Evolutionary conservation across 164 flowering plant species (phyloP).

Genomic region (Liriodendron chinense): DNA sequence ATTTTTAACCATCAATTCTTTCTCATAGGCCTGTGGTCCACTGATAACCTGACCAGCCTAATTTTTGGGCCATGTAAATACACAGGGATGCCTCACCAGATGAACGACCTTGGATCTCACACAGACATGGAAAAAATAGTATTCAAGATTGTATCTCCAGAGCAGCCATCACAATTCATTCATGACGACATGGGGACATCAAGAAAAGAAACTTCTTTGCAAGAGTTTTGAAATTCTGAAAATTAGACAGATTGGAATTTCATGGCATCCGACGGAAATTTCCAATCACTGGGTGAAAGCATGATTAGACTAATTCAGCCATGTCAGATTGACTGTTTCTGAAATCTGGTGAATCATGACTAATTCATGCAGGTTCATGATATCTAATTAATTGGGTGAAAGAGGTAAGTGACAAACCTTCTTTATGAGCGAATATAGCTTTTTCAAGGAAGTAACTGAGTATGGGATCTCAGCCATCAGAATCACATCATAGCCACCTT

Average conservation of each 20-base stretch:
- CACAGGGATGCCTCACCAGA: too few relatives aligned
- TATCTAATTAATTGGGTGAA: background rate
- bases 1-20: too few relatives aligned
- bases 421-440: slow-evolving; percentile 66
- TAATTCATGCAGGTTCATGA: background rate
- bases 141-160: too few relatives aligned
- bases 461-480: slow-evolving; percentile 79
- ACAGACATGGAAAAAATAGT: too few relatives aligned
- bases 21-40: too few relatives aligned
- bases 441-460: slow-evolving; percentile 65
- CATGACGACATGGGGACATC: background rate
- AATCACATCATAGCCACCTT: slow-evolving; percentile 87
- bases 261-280: background rate
- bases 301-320: background rate
- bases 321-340: background rate
- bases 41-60: too few relatives aligned
- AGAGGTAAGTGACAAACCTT: slow-evolving; percentile 51
- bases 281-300: background rate
- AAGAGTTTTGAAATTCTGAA: background rate
- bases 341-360: background rate
- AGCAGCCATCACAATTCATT: too few relatives aligned
- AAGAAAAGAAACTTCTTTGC: background rate
- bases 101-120: too few relatives aligned
- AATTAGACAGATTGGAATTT: background rate
- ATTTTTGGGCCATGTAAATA: too few relatives aligned